Evolutionary conservation across 495 filamentous ascomycete genomes (phyloP).

Genomic region (Tuber brumale): DNA sequence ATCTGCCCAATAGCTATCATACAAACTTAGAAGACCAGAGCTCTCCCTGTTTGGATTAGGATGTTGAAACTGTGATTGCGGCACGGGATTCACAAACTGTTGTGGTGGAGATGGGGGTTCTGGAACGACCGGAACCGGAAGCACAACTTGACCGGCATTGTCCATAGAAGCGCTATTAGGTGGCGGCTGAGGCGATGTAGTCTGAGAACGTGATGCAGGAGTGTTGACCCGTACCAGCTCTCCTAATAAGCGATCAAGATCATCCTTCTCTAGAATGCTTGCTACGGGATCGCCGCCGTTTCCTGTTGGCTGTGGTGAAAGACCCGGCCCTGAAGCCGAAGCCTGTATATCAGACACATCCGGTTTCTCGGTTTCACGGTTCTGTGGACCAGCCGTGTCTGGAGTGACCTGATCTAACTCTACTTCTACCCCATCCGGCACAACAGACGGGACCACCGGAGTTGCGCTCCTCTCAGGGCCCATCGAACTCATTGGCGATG

Average conservation of each 20-base stretch:
- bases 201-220: slow-evolving; percentile 5
- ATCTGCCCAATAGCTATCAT: slow-evolving; percentile 39
- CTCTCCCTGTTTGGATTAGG: slow-evolving; percentile 24
- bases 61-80: background rate
- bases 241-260: slow-evolving; percentile 27
- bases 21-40: slow-evolving; percentile 33
- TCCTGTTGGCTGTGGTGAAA: background rate
- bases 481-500: slow-evolving; percentile 16
- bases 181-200: background rate
- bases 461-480: slow-evolving; percentile 17
- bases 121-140: background rate
- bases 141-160: background rate
- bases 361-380: slow-evolving; percentile 1
- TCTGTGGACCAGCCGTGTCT: slow-evolving; percentile 8
- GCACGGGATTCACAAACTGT: background rate
- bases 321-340: background rate
- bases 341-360: slow-evolving; percentile 6
- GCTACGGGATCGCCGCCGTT: background rate
- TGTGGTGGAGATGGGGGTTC: slow-evolving; percentile 12
- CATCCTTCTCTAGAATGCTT: slow-evolving; percentile 12
- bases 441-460: slow-evolving; percentile 13
- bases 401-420: slow-evolving; percentile 30
- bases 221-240: slow-evolving; percentile 22
- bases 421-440: slow-evolving; percentile 12
- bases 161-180: background rate